Evolutionary conservation across 371 early-diverging fungal genomes (phyloP).

Genomic region (Circinella minor): DNA sequence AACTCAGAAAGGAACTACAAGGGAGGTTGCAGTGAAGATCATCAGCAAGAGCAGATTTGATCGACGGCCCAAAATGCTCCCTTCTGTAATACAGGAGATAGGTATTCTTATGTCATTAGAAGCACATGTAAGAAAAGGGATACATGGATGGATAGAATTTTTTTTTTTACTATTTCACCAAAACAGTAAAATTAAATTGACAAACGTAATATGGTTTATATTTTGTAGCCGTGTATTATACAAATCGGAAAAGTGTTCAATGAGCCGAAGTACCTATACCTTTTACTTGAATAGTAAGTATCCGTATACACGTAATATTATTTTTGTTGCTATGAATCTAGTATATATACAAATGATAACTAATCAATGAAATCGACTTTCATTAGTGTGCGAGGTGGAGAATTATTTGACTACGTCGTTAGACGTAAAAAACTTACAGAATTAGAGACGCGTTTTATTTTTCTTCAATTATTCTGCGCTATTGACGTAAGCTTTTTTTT

Average conservation of each 20-base stretch:
- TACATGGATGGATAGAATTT: background rate
- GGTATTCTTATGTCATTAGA: conserved; percentile 72
- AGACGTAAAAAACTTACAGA: conserved; percentile 75
- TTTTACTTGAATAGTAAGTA: conserved; percentile 72
- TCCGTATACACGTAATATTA: background rate
- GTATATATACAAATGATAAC: no score
- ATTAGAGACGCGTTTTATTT: conserved; percentile 77
- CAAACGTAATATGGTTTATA: conserved; percentile 5
- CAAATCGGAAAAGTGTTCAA: conserved; percentile 66
- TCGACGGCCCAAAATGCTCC: conserved; percentile 53
- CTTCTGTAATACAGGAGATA: conserved; percentile 72
- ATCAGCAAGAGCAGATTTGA: conserved; percentile 57
- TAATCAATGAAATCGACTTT: background rate
- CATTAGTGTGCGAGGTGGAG: conserved; percentile 75
- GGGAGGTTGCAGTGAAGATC: conserved; percentile 69
- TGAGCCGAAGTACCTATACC: conserved; percentile 62
- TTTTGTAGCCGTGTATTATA: conserved; percentile 58
- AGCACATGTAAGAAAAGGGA: conserved; percentile 56
- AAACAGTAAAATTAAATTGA: background rate
- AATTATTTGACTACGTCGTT: conserved; percentile 92
- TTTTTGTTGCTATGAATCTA: no score
- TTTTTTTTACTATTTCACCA: background rate
- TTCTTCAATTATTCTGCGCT: conserved; percentile 78
- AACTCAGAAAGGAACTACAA: conserved; percentile 48
- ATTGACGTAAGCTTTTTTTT: conserved; percentile 48